Evolutionary conservation across 805 yeast species (phyloP).

Genomic region (Grigorovia humatica): DNA sequence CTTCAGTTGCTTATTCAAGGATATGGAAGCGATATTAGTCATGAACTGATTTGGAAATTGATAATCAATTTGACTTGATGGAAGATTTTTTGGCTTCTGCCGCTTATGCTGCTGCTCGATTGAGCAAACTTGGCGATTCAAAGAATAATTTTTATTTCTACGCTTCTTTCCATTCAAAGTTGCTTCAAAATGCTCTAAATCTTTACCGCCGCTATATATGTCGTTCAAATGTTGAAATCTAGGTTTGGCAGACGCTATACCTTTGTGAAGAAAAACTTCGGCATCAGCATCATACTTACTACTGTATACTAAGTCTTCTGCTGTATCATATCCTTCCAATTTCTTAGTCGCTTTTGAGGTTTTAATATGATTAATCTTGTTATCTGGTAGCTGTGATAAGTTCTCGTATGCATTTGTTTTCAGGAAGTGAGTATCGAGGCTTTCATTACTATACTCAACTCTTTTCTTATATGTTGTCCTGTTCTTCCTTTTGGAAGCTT

Average conservation of each 20-base stretch:
- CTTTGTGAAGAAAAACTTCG: background rate
- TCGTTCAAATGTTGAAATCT: conserved; percentile 11
- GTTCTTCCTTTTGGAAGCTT: conserved; percentile 8
- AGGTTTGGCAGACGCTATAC: background rate
- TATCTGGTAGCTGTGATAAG: too few species aligned
- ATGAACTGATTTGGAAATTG: background rate
- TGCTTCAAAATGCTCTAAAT: conserved; percentile 4
- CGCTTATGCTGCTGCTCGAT: background rate
- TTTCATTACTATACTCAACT: conserved; percentile 3
- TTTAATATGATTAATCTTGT: too few species aligned
- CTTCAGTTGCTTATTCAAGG: background rate
- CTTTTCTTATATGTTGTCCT: conserved; percentile 20
- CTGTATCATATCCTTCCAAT: too few species aligned
- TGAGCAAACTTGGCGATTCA: background rate
- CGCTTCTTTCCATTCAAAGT: background rate
- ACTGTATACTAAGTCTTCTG: too few species aligned
- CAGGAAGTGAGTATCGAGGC: conserved; percentile 1
- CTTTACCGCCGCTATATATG: conserved; percentile 20
- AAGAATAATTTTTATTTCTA: background rate
- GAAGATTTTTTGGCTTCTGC: background rate
- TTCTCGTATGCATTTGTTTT: too few species aligned
- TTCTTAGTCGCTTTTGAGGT: too few species aligned
- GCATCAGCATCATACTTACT: too few species aligned
- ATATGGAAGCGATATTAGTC: background rate
- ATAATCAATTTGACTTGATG: background rate